A percentile compares a stretch with the other conserved stretches of the same genome.
Conservation (phyloP, 108 stramenopile species). For the Poteriospumella lacustris region DNA sequence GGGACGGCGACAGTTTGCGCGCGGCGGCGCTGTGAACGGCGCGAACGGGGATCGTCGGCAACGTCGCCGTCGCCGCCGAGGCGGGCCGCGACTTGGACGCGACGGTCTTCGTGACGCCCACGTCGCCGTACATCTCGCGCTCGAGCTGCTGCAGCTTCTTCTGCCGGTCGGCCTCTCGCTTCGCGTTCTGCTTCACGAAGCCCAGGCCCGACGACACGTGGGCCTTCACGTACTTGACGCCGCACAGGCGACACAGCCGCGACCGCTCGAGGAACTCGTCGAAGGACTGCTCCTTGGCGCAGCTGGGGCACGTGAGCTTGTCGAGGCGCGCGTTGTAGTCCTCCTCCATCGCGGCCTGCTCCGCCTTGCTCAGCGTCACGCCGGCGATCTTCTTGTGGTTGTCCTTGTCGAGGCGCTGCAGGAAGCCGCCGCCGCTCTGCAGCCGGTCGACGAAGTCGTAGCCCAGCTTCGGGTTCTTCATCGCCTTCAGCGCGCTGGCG, state of each 20-base stretch:
- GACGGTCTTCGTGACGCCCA: too few species aligned
- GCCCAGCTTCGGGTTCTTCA: background rate
- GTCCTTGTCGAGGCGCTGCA: background rate
- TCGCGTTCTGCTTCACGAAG: background rate
- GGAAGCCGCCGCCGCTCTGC: background rate
- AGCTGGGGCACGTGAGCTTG: conserved; percentile 2
- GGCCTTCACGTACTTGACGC: background rate
- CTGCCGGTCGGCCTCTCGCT: background rate
- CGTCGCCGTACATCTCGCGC: background rate
- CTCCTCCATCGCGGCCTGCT: background rate
- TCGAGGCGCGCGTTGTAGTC: conserved; percentile 11
- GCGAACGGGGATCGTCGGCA: too few species aligned
- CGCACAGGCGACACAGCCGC: background rate
- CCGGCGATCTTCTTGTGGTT: background rate
- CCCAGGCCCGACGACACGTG: background rate
- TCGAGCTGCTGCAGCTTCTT: background rate
- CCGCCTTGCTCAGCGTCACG: background rate
- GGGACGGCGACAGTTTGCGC: too few species aligned
- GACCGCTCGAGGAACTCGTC: background rate
- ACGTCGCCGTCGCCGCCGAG: too few species aligned
- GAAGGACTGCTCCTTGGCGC: conserved; percentile 4
- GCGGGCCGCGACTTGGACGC: too few species aligned
- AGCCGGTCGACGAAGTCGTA: conserved; percentile 12
- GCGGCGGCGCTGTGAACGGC: too few species aligned
- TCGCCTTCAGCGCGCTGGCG: background rate